Percentiles rank a stretch among this genome's conserved stretches.
Evolutionary conservation across 2,329 filamentous ascomycete genomes (phyloP).

Genomic region (Emergomyces africanus): DNA sequence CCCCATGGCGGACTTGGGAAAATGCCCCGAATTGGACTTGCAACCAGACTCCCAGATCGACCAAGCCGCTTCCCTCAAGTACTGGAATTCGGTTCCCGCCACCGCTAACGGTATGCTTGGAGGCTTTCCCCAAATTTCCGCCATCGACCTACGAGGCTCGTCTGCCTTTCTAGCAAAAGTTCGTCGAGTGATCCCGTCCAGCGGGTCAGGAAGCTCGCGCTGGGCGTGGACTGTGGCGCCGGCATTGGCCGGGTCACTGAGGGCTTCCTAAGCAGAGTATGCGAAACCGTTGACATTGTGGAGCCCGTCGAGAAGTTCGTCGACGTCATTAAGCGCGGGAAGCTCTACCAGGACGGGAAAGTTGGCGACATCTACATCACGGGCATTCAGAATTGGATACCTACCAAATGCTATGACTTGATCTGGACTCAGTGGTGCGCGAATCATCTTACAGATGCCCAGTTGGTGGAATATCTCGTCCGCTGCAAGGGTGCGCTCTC

Average conservation of each 20-base stretch:
- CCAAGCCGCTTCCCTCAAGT: conserved; percentile 23
- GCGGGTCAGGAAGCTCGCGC: conserved; percentile 11
- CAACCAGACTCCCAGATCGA: conserved; percentile 23
- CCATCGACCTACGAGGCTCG: conserved; percentile 58
- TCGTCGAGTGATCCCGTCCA: conserved; percentile 24
- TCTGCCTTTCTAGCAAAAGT: conserved; percentile 58
- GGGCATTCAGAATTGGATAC: conserved; percentile 61
- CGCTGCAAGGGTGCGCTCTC: conserved; percentile 44
- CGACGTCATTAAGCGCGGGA: conserved; percentile 36
- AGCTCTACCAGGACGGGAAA: conserved; percentile 31
- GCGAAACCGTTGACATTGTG: conserved; percentile 64
- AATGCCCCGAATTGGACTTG: neutral
- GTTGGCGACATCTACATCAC: conserved; percentile 56
- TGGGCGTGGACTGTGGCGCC: conserved; percentile 49
- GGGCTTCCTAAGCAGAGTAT: conserved; percentile 58
- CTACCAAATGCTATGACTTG: conserved; percentile 51
- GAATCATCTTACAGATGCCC: conserved; percentile 63
- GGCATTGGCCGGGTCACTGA: conserved; percentile 75
- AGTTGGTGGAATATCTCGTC: conserved; percentile 55
- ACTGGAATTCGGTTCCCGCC: conserved; percentile 26
- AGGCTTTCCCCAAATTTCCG: conserved; percentile 54
- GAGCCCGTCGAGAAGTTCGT: conserved; percentile 81
- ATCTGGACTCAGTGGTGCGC: conserved; percentile 91
- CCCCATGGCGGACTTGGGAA: neutral
- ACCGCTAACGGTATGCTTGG: conserved; percentile 59